Evolutionary conservation across 192 early-diverging fungal species (phyloP).

Genomic region (Phlyctochytrium planicorne): DNA sequence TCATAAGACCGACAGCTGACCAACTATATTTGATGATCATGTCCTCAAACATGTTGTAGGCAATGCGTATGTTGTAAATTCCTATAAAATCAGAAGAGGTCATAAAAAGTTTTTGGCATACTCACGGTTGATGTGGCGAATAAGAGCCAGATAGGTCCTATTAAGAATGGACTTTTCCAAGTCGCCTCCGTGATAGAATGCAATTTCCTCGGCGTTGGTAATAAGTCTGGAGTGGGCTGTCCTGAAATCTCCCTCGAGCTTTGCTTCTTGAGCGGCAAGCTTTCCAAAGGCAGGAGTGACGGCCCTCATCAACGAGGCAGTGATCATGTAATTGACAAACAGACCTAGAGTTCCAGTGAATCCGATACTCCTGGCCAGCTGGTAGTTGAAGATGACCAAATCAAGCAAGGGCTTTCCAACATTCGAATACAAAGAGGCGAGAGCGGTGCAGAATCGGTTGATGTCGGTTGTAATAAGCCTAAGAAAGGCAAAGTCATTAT

Average conservation of each 20-base stretch:
- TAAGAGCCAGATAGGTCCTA: conserved; percentile 43
- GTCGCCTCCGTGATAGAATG: conserved; percentile 47
- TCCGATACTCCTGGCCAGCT: conserved; percentile 51
- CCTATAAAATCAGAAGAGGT: neutral
- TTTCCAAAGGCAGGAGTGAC: conserved; percentile 47
- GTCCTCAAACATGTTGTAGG: conserved; percentile 70
- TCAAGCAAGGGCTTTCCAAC: conserved; percentile 75
- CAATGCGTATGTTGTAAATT: conserved; percentile 53
- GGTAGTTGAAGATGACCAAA: conserved; percentile 73
- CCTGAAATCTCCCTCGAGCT: conserved; percentile 50
- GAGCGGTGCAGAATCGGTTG: conserved; percentile 67
- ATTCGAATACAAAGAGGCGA: conserved; percentile 72
- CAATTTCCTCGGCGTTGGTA: conserved; percentile 53
- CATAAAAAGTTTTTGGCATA: neutral
- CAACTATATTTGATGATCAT: conserved; percentile 97
- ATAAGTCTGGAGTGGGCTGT: conserved; percentile 42
- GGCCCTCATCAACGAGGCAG: conserved; percentile 35
- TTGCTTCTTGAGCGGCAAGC: conserved; percentile 47
- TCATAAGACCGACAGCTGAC: conserved; percentile 85
- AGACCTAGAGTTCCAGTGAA: conserved; percentile 36
- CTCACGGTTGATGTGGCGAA: conserved; percentile 52
- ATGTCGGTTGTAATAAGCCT: conserved; percentile 57
- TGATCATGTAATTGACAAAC: conserved; percentile 39
- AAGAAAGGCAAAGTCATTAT: too few species aligned
- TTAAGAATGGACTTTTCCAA: conserved; percentile 44